These are phyloP conservation scores for Plasmopara viticola DNA, from an alignment of 352 stramenopile genomes.

Conservation along the genomic window DNA sequence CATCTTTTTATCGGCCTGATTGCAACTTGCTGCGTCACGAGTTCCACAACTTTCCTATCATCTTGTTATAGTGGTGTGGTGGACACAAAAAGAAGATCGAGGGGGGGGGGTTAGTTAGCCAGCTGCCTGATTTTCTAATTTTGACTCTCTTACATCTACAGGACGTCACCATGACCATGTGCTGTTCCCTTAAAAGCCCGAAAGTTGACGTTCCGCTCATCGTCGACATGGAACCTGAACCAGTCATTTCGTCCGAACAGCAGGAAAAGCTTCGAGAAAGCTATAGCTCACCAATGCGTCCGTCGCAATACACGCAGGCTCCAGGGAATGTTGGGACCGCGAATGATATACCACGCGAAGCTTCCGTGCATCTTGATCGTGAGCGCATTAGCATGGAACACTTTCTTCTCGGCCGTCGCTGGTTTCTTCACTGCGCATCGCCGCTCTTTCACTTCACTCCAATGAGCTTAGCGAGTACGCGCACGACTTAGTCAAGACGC, in stretches of 20 bases:
- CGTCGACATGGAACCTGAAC: slow-evolving; percentile 15
- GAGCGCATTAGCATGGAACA: slow-evolving; percentile 45
- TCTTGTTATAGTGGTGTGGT: too few relatives aligned
- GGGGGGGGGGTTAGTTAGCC: too few relatives aligned
- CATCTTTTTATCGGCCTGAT: too few relatives aligned
- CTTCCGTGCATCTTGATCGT: slow-evolving; percentile 13
- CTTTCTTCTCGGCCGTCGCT: slow-evolving; percentile 44
- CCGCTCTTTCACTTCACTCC: slow-evolving; percentile 51
- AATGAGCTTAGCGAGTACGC: slow-evolving; percentile 47
- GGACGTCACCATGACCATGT: slow-evolving; percentile 18
- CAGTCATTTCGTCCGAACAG: slow-evolving; percentile 9
- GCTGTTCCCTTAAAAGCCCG: slow-evolving; percentile 9
- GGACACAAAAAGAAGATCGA: too few relatives aligned
- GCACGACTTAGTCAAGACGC: slow-evolving; percentile 57
- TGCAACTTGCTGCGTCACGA: too few relatives aligned
- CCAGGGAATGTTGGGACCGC: slow-evolving; percentile 7
- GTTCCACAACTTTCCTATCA: too few relatives aligned
- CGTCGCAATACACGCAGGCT: slow-evolving; percentile 27
- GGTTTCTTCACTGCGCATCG: slow-evolving; percentile 59
- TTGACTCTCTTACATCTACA: too few relatives aligned
- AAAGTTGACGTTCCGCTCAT: slow-evolving; percentile 11
- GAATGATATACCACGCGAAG: slow-evolving; percentile 14
- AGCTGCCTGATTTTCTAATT: too few relatives aligned
- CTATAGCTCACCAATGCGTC: slow-evolving; percentile 35
- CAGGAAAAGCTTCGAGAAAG: slow-evolving; percentile 26